Base-by-base conservation (phyloP, 2,329 filamentous ascomycete genomes). In the Escovopsis weberi region DNA sequence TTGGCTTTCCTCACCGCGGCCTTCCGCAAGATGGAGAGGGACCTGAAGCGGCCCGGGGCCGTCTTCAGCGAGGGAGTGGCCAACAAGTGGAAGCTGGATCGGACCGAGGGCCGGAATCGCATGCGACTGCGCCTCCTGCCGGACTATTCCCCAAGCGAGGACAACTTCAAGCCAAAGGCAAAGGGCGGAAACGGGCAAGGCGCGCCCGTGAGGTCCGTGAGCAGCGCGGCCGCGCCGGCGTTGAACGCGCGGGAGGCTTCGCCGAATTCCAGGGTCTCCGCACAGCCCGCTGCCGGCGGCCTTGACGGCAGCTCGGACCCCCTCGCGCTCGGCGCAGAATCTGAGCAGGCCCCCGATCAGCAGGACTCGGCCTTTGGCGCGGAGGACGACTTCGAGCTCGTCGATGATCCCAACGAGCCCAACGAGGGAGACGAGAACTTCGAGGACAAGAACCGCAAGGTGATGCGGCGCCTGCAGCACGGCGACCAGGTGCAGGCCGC, bases 361-460 rank as follows among this genome's bases (percentile, higher is more conserved):
- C 33, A 50, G 5, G 52, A 46, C 28, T 47, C 55, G n/a, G 50
- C 49, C 4, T 54, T 56, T 26, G 44, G 51, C 1, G 53, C 80
- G 0, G 91, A 95, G 44, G 91, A 96, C 38, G 93, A 93, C 50
- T 98, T 94, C 55, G 91, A 98, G 62, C 77, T 98, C 50, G 82
- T 98, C 6, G 88, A 96, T 46, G 89, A 95, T 47, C 88, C 89
- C 0, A 87, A 87, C 53, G 83, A 89, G 44, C 78, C 82, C 35
- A 75, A 85, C 26, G 86, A 91, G 38, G 69, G 64, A 1, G 75
- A 79, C 12, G 78, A 82, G 50, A 81, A 80, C 1, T 93, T 93
- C 48, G 93, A 98, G 61, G 93, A 98, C 60, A 96, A 95, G 66
- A 96, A 98, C 55, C 77, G 93, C 37, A 95, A 95, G 60, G 89